These are phyloP conservation scores for Russula sp. DNA, from an alignment of 768 basidiomycete genomes.

Conservation along the genomic window DNA sequence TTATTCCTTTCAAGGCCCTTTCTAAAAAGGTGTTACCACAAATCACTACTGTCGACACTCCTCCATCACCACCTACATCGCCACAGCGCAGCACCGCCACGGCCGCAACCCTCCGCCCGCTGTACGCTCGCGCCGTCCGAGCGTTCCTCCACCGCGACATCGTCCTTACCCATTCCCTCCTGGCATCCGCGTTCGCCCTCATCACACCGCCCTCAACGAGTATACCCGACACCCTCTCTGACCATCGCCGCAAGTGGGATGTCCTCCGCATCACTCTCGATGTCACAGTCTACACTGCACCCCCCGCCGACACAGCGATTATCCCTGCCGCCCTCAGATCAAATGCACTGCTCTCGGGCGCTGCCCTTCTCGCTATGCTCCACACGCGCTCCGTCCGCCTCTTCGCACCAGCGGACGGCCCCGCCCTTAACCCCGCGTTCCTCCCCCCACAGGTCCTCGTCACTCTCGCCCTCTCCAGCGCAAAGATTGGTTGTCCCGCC, in stretches of 20 bases:
- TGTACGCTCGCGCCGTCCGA: slow-evolving; percentile 72
- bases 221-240: slow-evolving; percentile 38
- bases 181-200: slow-evolving; percentile 63
- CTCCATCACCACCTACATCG: slow-evolving; percentile 3
- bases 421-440: slow-evolving; percentile 43
- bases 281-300: slow-evolving; percentile 59
- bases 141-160: slow-evolving; percentile 76
- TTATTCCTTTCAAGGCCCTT: slow-evolving; percentile 12
- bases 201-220: slow-evolving; percentile 39
- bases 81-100: slow-evolving; percentile 32
- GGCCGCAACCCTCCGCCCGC: slow-evolving; percentile 52
- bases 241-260: slow-evolving; percentile 74
- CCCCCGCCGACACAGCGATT: slow-evolving; percentile 36
- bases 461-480: slow-evolving; percentile 62
- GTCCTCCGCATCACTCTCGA: slow-evolving; percentile 81
- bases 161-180: slow-evolving; percentile 54
- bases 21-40: not conserved
- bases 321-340: slow-evolving; percentile 50
- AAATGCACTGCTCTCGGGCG: slow-evolving; percentile 52
- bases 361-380: slow-evolving; percentile 48
- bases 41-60: not conserved
- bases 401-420: slow-evolving; percentile 50
- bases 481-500: slow-evolving; percentile 58
- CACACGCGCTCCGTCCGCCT: slow-evolving; percentile 60
- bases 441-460: slow-evolving; percentile 66